phyloP scores from a whole-genome alignment of 2,329 filamentous ascomycete species.

The Fusarium continuum region DNA sequence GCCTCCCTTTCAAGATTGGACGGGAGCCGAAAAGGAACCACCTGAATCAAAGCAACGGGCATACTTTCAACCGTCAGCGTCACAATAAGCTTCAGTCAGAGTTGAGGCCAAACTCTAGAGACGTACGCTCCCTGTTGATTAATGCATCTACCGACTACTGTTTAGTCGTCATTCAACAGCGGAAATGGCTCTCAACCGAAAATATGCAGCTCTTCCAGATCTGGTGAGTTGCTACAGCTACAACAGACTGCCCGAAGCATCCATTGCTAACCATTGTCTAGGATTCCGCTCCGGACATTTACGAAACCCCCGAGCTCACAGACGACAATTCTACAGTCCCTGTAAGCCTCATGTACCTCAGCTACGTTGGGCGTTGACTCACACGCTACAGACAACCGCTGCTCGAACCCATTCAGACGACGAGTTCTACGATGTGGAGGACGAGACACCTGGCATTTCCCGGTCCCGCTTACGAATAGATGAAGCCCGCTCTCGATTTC shows the following conservation, averaged over 20 bases:
- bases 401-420: constrained; percentile 67
- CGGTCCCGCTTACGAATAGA: constrained; percentile 79
- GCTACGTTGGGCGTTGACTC: constrained; percentile 28
- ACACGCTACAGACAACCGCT: constrained; percentile 59
- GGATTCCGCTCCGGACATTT: constrained; percentile 94
- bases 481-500: constrained; percentile 82
- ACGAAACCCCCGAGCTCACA: constrained; percentile 93
- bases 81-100: neutral
- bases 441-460: constrained; percentile 74
- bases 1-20: neutral
- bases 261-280: constrained; percentile 49
- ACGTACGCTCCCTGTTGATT: neutral
- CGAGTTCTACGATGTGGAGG: constrained; percentile 70
- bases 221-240: constrained; percentile 61
- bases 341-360: constrained; percentile 60
- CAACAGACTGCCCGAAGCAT: constrained; percentile 1
- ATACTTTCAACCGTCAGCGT: neutral
- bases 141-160: neutral
- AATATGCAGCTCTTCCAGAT: constrained; percentile 84
- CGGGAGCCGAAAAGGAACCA: constrained; percentile 16
- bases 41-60: neutral
- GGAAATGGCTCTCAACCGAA: constrained; percentile 78
- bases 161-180: neutral
- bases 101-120: neutral
- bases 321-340: constrained; percentile 89